Evolutionary conservation across 352 stramenopile genomes (phyloP), one percentile per base, ranked within the genome.

Genomic region (Globisporangium echinulatum): DNA sequence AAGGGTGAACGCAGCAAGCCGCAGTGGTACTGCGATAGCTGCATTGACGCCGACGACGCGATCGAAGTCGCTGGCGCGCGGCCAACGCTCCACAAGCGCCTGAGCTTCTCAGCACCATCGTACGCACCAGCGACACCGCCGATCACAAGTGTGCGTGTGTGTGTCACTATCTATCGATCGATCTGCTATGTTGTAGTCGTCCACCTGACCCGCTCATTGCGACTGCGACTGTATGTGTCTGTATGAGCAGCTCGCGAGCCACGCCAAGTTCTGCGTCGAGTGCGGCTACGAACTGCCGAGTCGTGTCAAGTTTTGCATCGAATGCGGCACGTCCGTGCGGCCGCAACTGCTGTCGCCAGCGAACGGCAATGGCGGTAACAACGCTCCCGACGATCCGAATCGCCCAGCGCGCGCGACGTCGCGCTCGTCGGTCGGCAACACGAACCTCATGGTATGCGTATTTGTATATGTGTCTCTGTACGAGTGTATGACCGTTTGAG

Each of bases 261-360:
- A 70, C n/a, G 65, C 73, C 62, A 91, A 91, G 63, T 91, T 91
- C 56, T 91, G 81, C 55, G 86, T 94, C 52, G 85, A 94, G 58
- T 94, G 85, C 61, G 85, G 85, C 46, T 84, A 94, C 53, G 85
- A 94, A 25, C 58, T 94, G 51, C 78, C 82, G 9, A 68, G 71
- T 15, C 69, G 76, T 37, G 85, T 94, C 36, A 94, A 94, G 59
- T 92, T 94, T 25, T 94, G 85, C 51, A 94, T 94, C 59, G 82
- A 94, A 57, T 94, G 85, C 54, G 85, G 85, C 14, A 90, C 83
- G 4, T 74, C 79, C 0, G 81, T 90, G 44, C 64, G 74, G 2
- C 70, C 74, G 46, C 77, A 82, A 53, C 11, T 87, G 11, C 50
- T 85, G 40, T 91, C 82, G 0, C 82, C 82, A 1, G 68, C 74